phyloP scores from a whole-genome alignment of 2,329 filamentous ascomycete species.

The Sporothrix brasiliensis region DNA sequence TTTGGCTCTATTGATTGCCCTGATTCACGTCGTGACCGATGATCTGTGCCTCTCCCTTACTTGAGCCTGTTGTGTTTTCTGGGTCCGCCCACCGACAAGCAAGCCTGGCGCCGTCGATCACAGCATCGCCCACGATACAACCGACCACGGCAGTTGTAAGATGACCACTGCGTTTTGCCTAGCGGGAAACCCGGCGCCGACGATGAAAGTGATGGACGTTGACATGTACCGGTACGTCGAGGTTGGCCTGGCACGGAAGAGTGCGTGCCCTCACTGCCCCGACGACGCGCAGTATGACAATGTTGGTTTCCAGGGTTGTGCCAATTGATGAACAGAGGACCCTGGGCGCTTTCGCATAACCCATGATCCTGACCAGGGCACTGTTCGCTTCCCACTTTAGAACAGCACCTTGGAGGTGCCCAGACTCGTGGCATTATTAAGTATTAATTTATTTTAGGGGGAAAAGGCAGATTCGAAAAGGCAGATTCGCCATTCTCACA shows the following conservation, averaged over 20 bases:
- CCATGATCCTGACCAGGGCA: not conserved
- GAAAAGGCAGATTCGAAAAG: not conserved
- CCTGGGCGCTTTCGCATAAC: not conserved
- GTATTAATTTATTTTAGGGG: not conserved
- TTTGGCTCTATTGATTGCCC: not conserved
- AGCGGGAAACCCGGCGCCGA: not conserved
- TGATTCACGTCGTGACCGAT: not conserved
- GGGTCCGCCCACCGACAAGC: not conserved
- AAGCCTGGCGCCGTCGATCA: not conserved
- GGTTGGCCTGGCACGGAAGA: not conserved
- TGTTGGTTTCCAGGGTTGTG: not conserved
- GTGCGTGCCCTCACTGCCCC: too few relatives aligned
- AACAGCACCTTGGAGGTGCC: not conserved
- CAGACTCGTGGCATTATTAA: not conserved
- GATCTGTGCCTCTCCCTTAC: conserved; percentile 10
- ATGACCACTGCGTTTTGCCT: not conserved
- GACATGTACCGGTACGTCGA: conserved; percentile 18
- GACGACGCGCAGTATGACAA: not conserved
- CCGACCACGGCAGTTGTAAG: conserved; percentile 15
- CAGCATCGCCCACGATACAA: not conserved
- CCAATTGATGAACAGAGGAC: not conserved
- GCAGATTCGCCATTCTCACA: not conserved
- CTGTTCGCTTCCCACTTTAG: not conserved
- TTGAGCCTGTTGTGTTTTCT: not conserved
- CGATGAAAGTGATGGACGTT: not conserved